These are phyloP conservation scores for Rhexocercosporidium sp. DNA, from an alignment of 2,329 filamentous ascomycete species.

Conservation along the genomic window DNA sequence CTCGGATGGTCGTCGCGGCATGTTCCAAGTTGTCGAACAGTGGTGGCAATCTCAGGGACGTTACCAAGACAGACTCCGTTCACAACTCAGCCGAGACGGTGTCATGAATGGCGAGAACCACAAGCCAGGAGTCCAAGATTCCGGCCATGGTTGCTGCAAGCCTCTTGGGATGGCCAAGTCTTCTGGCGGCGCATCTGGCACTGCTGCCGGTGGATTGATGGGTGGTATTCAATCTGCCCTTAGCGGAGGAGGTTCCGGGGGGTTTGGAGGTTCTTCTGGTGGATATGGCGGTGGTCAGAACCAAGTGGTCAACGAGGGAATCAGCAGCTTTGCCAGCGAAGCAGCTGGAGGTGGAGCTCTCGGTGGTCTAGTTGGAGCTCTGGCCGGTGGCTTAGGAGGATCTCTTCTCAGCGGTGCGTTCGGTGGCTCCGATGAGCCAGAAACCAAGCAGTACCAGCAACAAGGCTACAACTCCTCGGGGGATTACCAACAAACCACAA, in stretches of 20 bases:
- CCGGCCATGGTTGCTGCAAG: slow-evolving; percentile 81
- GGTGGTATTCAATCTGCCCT: slow-evolving; percentile 59
- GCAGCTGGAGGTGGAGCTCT: slow-evolving; percentile 68
- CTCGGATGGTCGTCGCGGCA: slow-evolving; percentile 71
- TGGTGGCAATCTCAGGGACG: slow-evolving; percentile 79
- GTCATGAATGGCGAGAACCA: slow-evolving; percentile 82
- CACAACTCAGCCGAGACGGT: slow-evolving; percentile 78
- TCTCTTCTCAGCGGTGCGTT: slow-evolving; percentile 69
- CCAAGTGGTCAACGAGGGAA: slow-evolving; percentile 40
- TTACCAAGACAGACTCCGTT: slow-evolving; percentile 70
- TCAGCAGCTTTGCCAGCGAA: slow-evolving; percentile 60
- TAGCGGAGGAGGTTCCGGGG: slow-evolving; percentile 28
- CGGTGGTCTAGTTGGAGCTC: slow-evolving; percentile 72
- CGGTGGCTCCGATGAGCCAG: slow-evolving; percentile 47
- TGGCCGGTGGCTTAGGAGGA: slow-evolving; percentile 69
- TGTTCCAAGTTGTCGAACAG: slow-evolving; percentile 79
- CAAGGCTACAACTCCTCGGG: slow-evolving; percentile 48
- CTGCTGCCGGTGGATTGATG: slow-evolving; percentile 61
- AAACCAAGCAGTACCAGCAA: slow-evolving; percentile 56
- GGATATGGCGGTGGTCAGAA: slow-evolving; percentile 26
- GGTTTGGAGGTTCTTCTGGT: slow-evolving; percentile 33
- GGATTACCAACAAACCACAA: slow-evolving; percentile 63
- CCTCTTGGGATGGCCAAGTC: slow-evolving; percentile 76
- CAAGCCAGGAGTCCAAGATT: slow-evolving; percentile 82
- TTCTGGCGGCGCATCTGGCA: slow-evolving; percentile 54